These are phyloP conservation scores for Venturia carpophila DNA, from an alignment of 2,329 filamentous ascomycete genomes.

Conservation along the genomic window DNA sequence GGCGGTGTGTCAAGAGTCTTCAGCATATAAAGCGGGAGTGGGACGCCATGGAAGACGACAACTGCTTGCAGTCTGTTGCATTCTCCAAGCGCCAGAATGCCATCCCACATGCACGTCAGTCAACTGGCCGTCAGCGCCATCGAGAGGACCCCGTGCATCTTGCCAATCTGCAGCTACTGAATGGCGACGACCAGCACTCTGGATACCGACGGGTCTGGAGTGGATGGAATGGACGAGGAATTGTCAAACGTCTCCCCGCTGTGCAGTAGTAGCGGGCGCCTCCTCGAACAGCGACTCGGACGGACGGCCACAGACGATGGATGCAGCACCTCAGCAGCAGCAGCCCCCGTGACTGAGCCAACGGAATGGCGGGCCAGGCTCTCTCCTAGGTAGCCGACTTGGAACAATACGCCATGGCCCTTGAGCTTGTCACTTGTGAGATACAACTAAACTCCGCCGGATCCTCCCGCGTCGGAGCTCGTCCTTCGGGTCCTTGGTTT, in stretches of 20 bases:
- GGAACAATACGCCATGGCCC: constrained; percentile 6
- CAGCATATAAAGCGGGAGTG: constrained; percentile 9
- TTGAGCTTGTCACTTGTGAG: no score
- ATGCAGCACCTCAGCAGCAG: no score
- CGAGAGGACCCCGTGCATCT: background rate
- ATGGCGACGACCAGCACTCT: background rate
- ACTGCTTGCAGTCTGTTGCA: background rate
- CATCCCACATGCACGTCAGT: constrained; percentile 4
- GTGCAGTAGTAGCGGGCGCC: constrained; percentile 9
- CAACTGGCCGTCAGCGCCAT: background rate
- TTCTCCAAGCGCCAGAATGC: constrained; percentile 4
- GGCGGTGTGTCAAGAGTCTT: constrained; percentile 6
- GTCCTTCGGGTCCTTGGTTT: background rate
- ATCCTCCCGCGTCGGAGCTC: constrained; percentile 5
- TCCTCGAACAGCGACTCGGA: constrained; percentile 2
- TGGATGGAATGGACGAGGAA: background rate
- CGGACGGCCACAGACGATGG: background rate
- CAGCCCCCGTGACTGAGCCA: no score
- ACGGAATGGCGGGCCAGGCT: background rate
- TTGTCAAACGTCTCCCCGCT: background rate
- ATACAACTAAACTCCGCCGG: background rate
- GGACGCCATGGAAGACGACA: background rate
- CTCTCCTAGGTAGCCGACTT: background rate
- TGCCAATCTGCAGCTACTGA: background rate
- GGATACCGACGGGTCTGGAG: background rate